Conservation (phyloP, 169 alveolate genomes). For the Plasmodium falciparum region DNA sequence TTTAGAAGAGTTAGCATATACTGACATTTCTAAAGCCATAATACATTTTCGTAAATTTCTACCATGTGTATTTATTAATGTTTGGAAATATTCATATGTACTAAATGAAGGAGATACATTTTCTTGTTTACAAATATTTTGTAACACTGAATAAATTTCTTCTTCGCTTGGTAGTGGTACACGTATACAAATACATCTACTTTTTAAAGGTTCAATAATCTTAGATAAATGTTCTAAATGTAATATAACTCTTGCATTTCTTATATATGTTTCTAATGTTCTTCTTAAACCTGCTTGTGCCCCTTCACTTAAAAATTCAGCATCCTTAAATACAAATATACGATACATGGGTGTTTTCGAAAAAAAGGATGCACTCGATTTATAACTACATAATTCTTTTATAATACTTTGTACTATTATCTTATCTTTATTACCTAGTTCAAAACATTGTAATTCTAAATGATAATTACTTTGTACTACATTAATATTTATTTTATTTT, state of each 20-base stretch:
- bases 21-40: constrained; percentile 74
- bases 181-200: constrained; percentile 95
- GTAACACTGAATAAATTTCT: constrained; percentile 79
- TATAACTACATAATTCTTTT: constrained; percentile 93
- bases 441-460: constrained; percentile 94
- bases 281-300: constrained; percentile 98
- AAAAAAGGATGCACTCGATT: constrained; percentile 89
- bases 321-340: constrained; percentile 92
- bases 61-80: constrained; percentile 44
- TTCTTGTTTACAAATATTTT: constrained; percentile 44
- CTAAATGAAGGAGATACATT: constrained; percentile 24
- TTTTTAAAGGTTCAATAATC: constrained; percentile 93
- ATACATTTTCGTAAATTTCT: constrained; percentile 64
- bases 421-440: constrained; percentile 95
- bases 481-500: constrained; percentile 84
- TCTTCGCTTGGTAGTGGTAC: constrained; percentile 93
- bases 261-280: constrained; percentile 95
- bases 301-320: constrained; percentile 91
- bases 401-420: constrained; percentile 93
- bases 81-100: constrained; percentile 30
- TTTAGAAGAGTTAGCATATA: constrained; percentile 44
- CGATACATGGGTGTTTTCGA: constrained; percentile 91
- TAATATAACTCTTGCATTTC: constrained; percentile 92
- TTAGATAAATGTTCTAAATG: constrained; percentile 89
- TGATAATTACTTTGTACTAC: constrained; percentile 93